Conservation (phyloP, 805 yeast species). For the Lipomyces lipofer region DNA sequence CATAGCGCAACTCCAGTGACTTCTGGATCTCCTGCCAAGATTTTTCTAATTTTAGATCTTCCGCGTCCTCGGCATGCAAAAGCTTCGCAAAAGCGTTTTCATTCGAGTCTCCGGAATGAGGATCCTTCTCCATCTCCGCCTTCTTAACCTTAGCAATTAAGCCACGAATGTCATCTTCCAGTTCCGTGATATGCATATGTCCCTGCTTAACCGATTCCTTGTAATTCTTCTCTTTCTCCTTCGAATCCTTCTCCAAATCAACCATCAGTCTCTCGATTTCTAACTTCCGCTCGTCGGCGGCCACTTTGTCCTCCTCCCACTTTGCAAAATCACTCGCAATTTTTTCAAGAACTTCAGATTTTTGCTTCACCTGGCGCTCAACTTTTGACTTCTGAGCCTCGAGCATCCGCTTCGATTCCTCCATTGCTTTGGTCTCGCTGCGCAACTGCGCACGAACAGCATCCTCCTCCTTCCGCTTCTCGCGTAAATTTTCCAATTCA, state of each 20-base stretch:
- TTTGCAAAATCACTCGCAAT: conserved; percentile 32
- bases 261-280: conserved; percentile 5
- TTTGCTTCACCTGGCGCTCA: conserved; percentile 29
- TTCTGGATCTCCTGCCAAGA: conserved; percentile 42
- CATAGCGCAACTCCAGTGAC: conserved; percentile 41
- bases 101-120: conserved; percentile 23
- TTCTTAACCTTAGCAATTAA: conserved; percentile 18
- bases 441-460: conserved; percentile 38
- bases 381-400: conserved; percentile 41
- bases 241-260: background rate
- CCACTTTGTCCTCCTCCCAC: conserved; percentile 31
- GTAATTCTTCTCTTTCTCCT: conserved; percentile 7
- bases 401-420: conserved; percentile 41
- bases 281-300: conserved; percentile 6
- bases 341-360: conserved; percentile 29
- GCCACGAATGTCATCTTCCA: conserved; percentile 20
- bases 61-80: conserved; percentile 34
- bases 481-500: conserved; percentile 38
- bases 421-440: conserved; percentile 41
- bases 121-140: conserved; percentile 23
- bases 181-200: conserved; percentile 20
- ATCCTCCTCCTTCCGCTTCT: conserved; percentile 38
- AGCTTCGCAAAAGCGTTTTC: conserved; percentile 33
- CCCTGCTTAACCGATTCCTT: conserved; percentile 19
- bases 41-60: conserved; percentile 35